A percentile compares a stretch with the other conserved stretches of the same genome.
Evolutionary conservation across 129 eudicot genomes (phyloP).

Genomic region (Glebionis coronaria): DNA sequence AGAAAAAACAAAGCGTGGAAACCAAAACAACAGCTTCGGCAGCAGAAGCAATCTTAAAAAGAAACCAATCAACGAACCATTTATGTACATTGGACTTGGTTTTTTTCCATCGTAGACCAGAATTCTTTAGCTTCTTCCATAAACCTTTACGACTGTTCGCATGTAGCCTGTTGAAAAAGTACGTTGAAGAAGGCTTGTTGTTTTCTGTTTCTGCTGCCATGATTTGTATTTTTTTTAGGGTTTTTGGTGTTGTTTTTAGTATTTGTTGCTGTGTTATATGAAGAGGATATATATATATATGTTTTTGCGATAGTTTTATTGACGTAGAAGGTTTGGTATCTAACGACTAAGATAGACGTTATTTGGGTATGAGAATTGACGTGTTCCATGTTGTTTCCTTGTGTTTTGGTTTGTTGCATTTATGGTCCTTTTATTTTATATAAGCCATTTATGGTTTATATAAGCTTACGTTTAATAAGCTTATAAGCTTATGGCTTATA

Average conservation of each 20-base stretch:
- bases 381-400: conserved; percentile 4
- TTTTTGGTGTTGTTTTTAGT: not conserved
- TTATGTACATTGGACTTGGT: conserved; percentile 23
- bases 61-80: conserved; percentile 53
- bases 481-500: no score
- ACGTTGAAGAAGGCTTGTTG: conserved; percentile 20
- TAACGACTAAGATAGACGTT: conserved; percentile 15
- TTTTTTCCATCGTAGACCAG: conserved; percentile 42
- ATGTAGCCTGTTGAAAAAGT: conserved; percentile 37
- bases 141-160: conserved; percentile 31
- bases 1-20: conserved; percentile 54
- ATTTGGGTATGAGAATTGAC: not conserved
- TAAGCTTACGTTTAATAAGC: no score
- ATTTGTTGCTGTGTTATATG: conserved; percentile 1
- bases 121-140: conserved; percentile 32
- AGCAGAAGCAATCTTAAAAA: conserved; percentile 54
- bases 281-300: conserved; percentile 18
- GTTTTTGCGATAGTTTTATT: not conserved
- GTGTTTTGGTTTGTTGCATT: conserved; percentile 10
- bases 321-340: conserved; percentile 4
- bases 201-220: not conserved
- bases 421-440: conserved; percentile 21
- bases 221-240: not conserved
- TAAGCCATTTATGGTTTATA: no score
- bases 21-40: conserved; percentile 54